Evolutionary conservation across 768 basidiomycete genomes (phyloP).

Genomic region (Tephrocybe sp.): DNA sequence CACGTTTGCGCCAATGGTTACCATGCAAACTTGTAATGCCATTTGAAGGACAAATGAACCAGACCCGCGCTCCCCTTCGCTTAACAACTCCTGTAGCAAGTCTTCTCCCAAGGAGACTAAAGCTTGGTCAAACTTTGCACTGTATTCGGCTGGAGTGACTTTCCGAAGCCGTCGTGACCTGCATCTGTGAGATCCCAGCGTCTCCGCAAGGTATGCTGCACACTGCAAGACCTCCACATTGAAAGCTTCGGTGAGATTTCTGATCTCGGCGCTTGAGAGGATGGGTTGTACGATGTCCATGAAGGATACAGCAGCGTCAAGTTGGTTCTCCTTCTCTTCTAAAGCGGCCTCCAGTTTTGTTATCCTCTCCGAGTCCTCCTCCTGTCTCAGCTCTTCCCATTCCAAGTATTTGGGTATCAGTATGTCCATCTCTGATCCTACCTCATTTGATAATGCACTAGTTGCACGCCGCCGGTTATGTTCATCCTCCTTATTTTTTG

Average conservation of each 20-base stretch:
- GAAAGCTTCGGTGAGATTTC: constrained; percentile 40
- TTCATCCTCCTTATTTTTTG: no score
- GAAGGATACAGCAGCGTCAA: constrained; percentile 49
- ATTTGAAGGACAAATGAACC: constrained; percentile 22
- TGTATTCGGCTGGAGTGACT: not conserved
- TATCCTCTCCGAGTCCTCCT: constrained; percentile 1
- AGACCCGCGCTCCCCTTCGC: not conserved
- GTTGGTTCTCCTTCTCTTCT: constrained; percentile 41
- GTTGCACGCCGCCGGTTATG: not conserved
- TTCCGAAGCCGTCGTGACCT: constrained; percentile 6
- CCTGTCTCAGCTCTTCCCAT: not conserved
- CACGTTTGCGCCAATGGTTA: constrained; percentile 31
- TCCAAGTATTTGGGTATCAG: not conserved
- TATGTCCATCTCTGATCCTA: not conserved
- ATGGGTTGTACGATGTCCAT: constrained; percentile 44
- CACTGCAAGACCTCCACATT: constrained; percentile 52
- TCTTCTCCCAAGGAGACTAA: constrained; percentile 35
- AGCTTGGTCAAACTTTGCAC: constrained; percentile 15
- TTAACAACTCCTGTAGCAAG: constrained; percentile 26
- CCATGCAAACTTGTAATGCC: constrained; percentile 31
- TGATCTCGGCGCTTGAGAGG: constrained; percentile 48
- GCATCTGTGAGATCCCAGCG: constrained; percentile 27
- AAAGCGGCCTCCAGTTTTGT: constrained; percentile 27
- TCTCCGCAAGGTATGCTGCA: constrained; percentile 48
- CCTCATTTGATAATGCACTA: no score